phyloP scores from a whole-genome alignment of 2,329 filamentous ascomycete species.

The Hypoxylon sp. region DNA sequence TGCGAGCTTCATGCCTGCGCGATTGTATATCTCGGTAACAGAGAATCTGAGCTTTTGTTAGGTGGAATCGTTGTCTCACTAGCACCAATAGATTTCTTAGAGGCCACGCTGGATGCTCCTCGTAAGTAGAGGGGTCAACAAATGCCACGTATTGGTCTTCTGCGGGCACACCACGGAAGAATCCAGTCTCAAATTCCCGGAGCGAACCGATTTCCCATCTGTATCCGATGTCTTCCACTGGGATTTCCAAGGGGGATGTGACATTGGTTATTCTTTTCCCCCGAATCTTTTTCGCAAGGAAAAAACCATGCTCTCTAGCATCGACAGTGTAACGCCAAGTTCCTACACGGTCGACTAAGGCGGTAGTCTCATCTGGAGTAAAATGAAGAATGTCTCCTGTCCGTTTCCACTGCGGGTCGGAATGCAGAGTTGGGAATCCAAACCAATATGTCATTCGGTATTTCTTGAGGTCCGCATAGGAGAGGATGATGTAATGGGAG shows the following conservation, averaged over 20 bases:
- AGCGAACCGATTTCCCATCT: conserved; percentile 84
- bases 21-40: conserved; percentile 90
- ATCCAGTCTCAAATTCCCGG: conserved; percentile 84
- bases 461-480: conserved; percentile 96
- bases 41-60: conserved; percentile 84
- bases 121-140: conserved; percentile 92
- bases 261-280: conserved; percentile 52
- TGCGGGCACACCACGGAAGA: conserved; percentile 81
- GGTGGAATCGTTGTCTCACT: conserved; percentile 83
- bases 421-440: conserved; percentile 93
- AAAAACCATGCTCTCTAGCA: conserved; percentile 90
- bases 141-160: conserved; percentile 88
- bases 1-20: conserved; percentile 83
- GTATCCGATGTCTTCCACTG: conserved; percentile 72
- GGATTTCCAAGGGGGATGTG: conserved; percentile 66
- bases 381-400: conserved; percentile 69
- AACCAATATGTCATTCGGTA: conserved; percentile 99
- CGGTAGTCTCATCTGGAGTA: conserved; percentile 77
- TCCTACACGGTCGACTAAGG: conserved; percentile 84
- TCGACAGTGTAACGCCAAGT: conserved; percentile 91
- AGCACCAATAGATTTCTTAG: conserved; percentile 90
- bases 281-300: conserved; percentile 85
- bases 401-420: conserved; percentile 85
- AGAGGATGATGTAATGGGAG: conserved; percentile 88
- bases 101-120: conserved; percentile 91